Base-by-base conservation (phyloP, 2,329 filamentous ascomycete genomes). In the Thielaviopsis musarum region DNA sequence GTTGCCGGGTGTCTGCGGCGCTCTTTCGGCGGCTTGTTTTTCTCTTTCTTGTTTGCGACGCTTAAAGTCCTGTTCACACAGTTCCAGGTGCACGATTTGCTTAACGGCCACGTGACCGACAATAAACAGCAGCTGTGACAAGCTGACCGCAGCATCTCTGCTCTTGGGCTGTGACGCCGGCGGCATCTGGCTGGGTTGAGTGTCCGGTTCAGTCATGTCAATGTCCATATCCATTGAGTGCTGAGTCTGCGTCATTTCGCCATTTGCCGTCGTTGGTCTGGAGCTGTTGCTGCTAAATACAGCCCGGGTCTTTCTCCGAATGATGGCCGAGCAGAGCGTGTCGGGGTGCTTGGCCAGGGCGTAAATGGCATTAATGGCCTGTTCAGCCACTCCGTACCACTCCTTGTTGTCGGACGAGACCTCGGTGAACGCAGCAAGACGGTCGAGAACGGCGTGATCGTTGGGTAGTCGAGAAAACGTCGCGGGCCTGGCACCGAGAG, bases 41-140 rank as follows among this genome's bases (percentile, higher is more conserved):
- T 93, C 88, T 65, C 90, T 88, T 62, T 93, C 88, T 49, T 88
- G 85, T 75, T 98, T 98, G 64, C 91, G 82, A 58, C 91, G 87
- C 75, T 98, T 98, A 72, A 98, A 98, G 70, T 98, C 93, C 56
- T 93, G 82, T 69, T 98, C 93, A 69, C 91, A 95, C n/a, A 97
- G 78, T 67, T 98, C 93, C 12, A 98, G 80, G 69, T 98, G 93
- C 0, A 98, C 94, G 65, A 98, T 98, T 69, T 98, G 94, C 73
- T 98, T 98, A 69, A 98, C 93, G 15, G 93, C 93, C 54, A 97
- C 87, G 67, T 98, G 93, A 0, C 93, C 93, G 30, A 97, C 91
- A 41, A 95, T 86, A 69, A 97, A 97, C 0, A 98, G 77, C 1
- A 98, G 78, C 67, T 97, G 93, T 0, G 93, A 95, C 1, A 98